Evolutionary conservation across 2,329 filamentous ascomycete genomes (phyloP), one percentile per base, ranked within the genome.

Genomic region (Amylocarpus encephaloides): DNA sequence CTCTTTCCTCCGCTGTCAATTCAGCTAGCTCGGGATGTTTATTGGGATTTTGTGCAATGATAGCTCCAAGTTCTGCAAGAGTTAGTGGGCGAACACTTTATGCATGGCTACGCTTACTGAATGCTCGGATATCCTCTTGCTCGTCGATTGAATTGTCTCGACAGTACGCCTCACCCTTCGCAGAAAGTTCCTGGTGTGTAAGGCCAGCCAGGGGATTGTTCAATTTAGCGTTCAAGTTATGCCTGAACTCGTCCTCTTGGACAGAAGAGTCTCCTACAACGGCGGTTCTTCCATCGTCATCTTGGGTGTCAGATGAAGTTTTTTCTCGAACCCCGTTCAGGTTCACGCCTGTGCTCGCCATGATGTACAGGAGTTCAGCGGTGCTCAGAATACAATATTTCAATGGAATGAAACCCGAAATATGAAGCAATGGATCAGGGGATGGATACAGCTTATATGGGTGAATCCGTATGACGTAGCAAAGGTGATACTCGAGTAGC

Each of bases 151-250:
- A 74, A 58, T 84, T 71, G 44, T 74, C 67, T 22, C 71, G 66
- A 19, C 78, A 81, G 63, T 83, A 86, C 5, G 72, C 71, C 47
- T 78, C 76, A 12, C 80, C 82, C 66, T 77, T 76, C 32, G 68
- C 70, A 42, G 70, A 71, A 12, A 86, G 70, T 53, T 81, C 72
- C 4, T 73, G 68, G 36, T 72, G 68, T 13, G 64, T 70, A 50
- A 71, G 71, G 11, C 73, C 74, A 3, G 71, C 70, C 6, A 79
- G 66, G 9, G 77, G 77, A 53, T 79, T 79, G 18, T 73, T 74
- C 40, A 79, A 69, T 60, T 75, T 77, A 3, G 75, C 74, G 49
- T 71, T 70, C 46, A 68, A 53, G 44, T 68, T 67, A n/a, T 51
- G 48, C 39, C 58, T 46, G 16, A 53, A 41, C 38, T 56, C 51